Evolutionary conservation across 2,329 filamentous ascomycete species (phyloP).

Genomic region (Pseudocercospora eumusae): DNA sequence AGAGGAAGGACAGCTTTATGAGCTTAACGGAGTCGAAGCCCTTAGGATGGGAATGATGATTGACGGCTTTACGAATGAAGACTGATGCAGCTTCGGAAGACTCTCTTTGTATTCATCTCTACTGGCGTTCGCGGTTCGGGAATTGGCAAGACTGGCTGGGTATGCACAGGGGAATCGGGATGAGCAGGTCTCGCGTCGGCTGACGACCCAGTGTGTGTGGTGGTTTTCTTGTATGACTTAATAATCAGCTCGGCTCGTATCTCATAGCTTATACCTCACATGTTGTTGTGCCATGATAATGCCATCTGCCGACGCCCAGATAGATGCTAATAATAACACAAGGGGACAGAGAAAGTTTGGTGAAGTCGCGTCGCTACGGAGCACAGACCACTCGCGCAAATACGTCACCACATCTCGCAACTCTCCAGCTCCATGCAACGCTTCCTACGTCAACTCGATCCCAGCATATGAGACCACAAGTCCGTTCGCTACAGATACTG

Average conservation of each 20-base stretch:
- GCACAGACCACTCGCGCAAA: too few species aligned
- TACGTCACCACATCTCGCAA: conserved; percentile 2
- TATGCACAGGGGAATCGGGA: too few species aligned
- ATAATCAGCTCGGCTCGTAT: conserved; percentile 1
- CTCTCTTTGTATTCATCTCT: not conserved
- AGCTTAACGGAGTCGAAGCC: not conserved
- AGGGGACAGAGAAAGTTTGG: not conserved
- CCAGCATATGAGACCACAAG: not conserved
- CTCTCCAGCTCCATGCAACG: not conserved
- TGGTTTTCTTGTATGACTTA: not conserved
- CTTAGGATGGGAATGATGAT: not conserved
- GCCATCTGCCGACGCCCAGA: not conserved
- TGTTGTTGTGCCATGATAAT: too few species aligned
- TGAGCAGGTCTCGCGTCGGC: not conserved
- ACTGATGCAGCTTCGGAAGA: not conserved
- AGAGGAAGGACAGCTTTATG: conserved; percentile 3
- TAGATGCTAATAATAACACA: not conserved
- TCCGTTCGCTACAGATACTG: conserved; percentile 24
- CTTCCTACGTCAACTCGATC: not conserved
- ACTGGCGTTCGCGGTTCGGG: not conserved
- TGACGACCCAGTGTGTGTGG: not conserved
- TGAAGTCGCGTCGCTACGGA: conserved; percentile 1
- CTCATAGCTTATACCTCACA: not conserved
- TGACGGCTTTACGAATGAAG: not conserved
- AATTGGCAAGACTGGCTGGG: not conserved